Base-by-base conservation (phyloP, 805 yeast species). In the Ogataea salicorniae region DNA sequence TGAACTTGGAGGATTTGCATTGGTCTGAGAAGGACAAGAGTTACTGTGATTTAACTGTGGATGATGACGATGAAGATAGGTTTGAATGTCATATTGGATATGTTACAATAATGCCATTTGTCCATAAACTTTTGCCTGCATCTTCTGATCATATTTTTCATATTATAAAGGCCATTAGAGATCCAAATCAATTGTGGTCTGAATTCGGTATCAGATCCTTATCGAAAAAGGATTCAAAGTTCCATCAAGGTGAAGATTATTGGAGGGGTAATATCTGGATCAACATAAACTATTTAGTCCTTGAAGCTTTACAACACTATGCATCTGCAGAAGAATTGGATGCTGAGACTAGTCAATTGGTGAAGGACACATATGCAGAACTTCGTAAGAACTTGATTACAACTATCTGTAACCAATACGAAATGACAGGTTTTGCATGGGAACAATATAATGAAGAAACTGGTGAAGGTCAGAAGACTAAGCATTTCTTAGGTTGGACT, bases 211-310 rank as follows among this genome's bases (percentile, higher is more conserved):
- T 94, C 35, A 74, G 96, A 52, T 86, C 96, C 0, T 69, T 94
- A 35, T 86, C 96, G 0, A 81, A 80, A 57, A 56, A 73, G 5
- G 91, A 87, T 57, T 69, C 70, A 18, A 69, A 60, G 49, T 94
- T 84, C 67, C 85, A 85, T 46, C 78, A 83, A 0, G 92, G 76
- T 7, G 99, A 94, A 61, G 83, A 92, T 66, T 94, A 94, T 69
- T 94, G 99, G 99, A 78, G 96, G 53, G 94, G 97, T 1, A 88
- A 95, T 17, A 75, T 94, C 26, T 94, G 98, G 98, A 73, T 90
- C 56, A 87, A 90, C 63, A 86, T 94, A 60, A 94, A 94, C 69
- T 92, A 89, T 60, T 69, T 94, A 64, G 72, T 83, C 5, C 70
- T 94, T 39, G 94, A 89, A 45, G 76, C 87, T 5, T 70, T 94